Conservation (phyloP, 2,329 filamentous ascomycete species). For the Balansia obtecta region DNA sequence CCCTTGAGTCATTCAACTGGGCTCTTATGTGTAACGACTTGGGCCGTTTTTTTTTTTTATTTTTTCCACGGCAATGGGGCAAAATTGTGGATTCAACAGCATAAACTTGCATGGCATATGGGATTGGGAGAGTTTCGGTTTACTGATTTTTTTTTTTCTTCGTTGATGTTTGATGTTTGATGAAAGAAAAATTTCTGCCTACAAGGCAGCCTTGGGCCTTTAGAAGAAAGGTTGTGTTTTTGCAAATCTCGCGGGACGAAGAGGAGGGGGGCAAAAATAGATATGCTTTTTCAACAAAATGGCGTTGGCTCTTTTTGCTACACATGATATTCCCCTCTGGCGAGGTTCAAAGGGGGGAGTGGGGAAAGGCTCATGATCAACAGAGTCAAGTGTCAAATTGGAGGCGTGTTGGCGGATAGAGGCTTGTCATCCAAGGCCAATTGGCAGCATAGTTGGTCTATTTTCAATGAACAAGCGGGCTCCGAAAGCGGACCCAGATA, state of each 20-base stretch:
- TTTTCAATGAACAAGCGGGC: neutral
- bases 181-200: constrained; percentile 8
- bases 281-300: constrained; percentile 29
- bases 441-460: constrained; percentile 12
- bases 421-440: constrained; percentile 33
- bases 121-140: constrained; percentile 17
- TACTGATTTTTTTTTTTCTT: constrained; percentile 8
- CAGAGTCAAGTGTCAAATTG: neutral
- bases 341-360: constrained; percentile 16
- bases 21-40: constrained; percentile 24
- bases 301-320: constrained; percentile 25
- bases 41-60: constrained; percentile 17
- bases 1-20: constrained; percentile 28
- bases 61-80: constrained; percentile 19
- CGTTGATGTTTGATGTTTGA: constrained; percentile 6
- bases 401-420: constrained; percentile 9
- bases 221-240: constrained; percentile 7
- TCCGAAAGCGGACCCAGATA: neutral
- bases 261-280: constrained; percentile 21
- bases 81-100: constrained; percentile 32
- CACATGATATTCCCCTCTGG: constrained; percentile 19
- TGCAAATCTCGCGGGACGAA: constrained; percentile 15
- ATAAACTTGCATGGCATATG: constrained; percentile 29
- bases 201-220: constrained; percentile 6
- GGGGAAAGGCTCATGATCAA: constrained; percentile 9